phyloP scores from a whole-genome alignment of 2,329 filamentous ascomycete genomes.

The Arthrocladium fulminans region DNA sequence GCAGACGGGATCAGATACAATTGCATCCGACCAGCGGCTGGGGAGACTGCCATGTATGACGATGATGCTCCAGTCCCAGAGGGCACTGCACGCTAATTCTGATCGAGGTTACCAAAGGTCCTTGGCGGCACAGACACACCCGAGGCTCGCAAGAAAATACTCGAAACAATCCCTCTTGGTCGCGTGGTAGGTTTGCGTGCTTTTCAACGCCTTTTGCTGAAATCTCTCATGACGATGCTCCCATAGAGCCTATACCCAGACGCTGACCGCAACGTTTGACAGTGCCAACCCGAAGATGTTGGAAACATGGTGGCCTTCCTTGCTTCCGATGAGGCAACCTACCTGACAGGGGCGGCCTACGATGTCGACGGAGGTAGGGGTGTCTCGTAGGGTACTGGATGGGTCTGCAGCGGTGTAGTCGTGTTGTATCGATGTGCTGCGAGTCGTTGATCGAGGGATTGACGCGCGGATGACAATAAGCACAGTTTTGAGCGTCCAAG shows the following conservation, averaged over 20 bases:
- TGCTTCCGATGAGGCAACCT: conserved; percentile 18
- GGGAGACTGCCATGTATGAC: conserved; percentile 17
- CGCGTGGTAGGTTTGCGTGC: not conserved
- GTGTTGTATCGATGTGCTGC: too few species aligned
- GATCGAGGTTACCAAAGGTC: conserved; percentile 7
- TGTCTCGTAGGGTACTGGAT: conserved; percentile 7
- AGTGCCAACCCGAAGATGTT: conserved; percentile 23
- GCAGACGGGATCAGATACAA: conserved; percentile 15
- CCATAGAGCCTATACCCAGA: too few species aligned
- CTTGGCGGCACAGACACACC: conserved; percentile 12
- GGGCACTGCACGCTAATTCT: not conserved
- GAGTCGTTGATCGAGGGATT: too few species aligned
- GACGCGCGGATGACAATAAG: too few species aligned
- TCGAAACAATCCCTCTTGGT: conserved; percentile 9
- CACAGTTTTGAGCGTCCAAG: too few species aligned
- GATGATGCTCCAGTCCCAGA: not conserved
- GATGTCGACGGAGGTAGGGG: conserved; percentile 22
- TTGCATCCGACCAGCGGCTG: conserved; percentile 16
- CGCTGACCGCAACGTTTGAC: conserved; percentile 9
- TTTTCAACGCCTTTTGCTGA: too few species aligned
- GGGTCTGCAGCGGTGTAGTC: too few species aligned
- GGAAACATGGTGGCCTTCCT: conserved; percentile 24
- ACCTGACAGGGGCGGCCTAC: conserved; percentile 23
- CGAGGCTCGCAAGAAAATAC: conserved; percentile 12
- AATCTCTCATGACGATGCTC: too few species aligned